These are phyloP conservation scores for Cryphonectria japonica DNA, from an alignment of 2,329 filamentous ascomycete genomes.

Conservation along the genomic window DNA sequence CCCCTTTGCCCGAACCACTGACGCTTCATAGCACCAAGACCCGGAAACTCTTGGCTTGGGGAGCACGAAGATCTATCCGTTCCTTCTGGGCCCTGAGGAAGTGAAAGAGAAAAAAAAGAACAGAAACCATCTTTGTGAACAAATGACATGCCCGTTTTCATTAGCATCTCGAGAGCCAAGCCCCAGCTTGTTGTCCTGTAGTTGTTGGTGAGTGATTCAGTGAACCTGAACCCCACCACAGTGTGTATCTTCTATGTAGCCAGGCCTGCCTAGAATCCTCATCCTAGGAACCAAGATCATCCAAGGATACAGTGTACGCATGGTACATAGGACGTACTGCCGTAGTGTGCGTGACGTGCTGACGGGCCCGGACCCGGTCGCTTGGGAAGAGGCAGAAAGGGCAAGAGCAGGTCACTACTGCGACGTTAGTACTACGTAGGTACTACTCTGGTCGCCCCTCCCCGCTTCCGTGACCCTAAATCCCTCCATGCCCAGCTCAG, in stretches of 20 bases:
- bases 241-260: conserved; percentile 1
- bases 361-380: conserved; percentile 17
- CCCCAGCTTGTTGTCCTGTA: neutral
- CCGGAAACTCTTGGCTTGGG: neutral
- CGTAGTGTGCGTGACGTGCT: neutral
- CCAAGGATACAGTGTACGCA: neutral
- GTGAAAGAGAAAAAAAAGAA: neutral
- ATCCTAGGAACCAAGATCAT: neutral
- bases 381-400: neutral
- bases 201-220: neutral
- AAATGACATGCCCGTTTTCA: neutral
- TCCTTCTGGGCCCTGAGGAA: neutral
- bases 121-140: neutral
- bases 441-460: conserved; percentile 2
- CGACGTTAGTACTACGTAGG: neutral
- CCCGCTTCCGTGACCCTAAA: conserved; percentile 11
- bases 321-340: neutral
- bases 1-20: too few relatives aligned
- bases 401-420: neutral
- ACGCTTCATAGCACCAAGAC: neutral
- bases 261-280: neutral
- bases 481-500: conserved; percentile 9
- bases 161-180: neutral
- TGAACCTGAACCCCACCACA: neutral
- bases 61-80: neutral